Conservation (phyloP, 2,329 filamentous ascomycete genomes). For the Hymenoscyphus fructigenus region DNA sequence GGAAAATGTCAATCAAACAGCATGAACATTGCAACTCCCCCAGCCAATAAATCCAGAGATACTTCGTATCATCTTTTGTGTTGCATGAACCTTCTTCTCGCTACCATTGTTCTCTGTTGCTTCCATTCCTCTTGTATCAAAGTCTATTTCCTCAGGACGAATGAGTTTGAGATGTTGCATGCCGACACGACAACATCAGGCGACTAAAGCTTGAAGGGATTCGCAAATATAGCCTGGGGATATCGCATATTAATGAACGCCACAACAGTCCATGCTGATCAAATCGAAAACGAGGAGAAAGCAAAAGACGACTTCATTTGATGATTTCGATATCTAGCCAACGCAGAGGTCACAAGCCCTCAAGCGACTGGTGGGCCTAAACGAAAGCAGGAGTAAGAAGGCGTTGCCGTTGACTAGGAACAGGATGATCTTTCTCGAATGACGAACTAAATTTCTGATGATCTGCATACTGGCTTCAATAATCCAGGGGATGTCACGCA, state of each 20-base stretch:
- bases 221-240: neutral
- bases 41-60: neutral
- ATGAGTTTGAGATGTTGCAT: neutral
- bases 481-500: slow-evolving; percentile 1
- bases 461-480: neutral
- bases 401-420: neutral
- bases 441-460: neutral
- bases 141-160: neutral
- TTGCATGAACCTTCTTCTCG: neutral
- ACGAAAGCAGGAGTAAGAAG: neutral
- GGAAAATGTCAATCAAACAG: neutral
- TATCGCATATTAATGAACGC: neutral
- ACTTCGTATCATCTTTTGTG: neutral
- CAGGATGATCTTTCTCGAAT: neutral
- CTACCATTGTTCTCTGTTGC: neutral
- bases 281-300: neutral
- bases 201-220: neutral
- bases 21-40: neutral
- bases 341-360: neutral
- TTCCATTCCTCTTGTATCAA: neutral
- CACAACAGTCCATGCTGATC: neutral
- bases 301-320: neutral
- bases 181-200: neutral
- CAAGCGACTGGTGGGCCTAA: neutral
- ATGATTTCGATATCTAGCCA: neutral